These are phyloP conservation scores for Monosporozyma unispora DNA, from an alignment of 805 yeast genomes.

Conservation along the genomic window DNA sequence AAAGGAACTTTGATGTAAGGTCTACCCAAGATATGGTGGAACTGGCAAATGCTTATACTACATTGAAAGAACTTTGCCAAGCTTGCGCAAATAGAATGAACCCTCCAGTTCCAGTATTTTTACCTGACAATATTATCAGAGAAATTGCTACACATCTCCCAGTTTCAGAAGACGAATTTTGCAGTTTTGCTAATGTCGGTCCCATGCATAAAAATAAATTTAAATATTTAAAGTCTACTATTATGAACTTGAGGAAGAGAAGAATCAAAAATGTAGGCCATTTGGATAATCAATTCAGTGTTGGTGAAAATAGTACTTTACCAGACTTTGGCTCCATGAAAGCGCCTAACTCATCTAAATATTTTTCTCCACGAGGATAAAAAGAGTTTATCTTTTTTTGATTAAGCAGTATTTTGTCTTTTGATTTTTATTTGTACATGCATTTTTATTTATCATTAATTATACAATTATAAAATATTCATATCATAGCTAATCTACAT, in stretches of 20 bases:
- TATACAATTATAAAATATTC: not conserved
- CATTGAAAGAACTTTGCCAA: constrained; percentile 17
- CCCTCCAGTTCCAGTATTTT: constrained; percentile 19
- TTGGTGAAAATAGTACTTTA: constrained; percentile 12
- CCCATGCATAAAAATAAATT: constrained; percentile 16
- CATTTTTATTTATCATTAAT: not conserved
- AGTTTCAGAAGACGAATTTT: constrained; percentile 18
- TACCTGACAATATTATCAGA: constrained; percentile 20
- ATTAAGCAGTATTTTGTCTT: not conserved
- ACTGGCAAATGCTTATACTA: constrained; percentile 18
- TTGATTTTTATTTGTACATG: not conserved
- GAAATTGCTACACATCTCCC: constrained; percentile 23
- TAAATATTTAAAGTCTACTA: constrained; percentile 16
- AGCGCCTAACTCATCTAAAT: constrained; percentile 1
- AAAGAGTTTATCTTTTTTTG: not conserved
- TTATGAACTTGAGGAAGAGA: constrained; percentile 18
- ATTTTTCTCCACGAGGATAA: not conserved
- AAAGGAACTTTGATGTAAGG: constrained; percentile 6
- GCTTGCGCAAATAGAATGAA: constrained; percentile 15
- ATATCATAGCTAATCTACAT: not conserved
- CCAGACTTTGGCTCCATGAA: constrained; percentile 6
- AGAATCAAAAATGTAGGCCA: constrained; percentile 5
- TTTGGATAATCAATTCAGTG: not conserved
- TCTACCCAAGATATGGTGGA: constrained; percentile 21
- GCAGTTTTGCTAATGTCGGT: constrained; percentile 13